Base-by-base conservation (phyloP, 139 green algal species). In the Pseudopediastrum boryanum region DNA sequence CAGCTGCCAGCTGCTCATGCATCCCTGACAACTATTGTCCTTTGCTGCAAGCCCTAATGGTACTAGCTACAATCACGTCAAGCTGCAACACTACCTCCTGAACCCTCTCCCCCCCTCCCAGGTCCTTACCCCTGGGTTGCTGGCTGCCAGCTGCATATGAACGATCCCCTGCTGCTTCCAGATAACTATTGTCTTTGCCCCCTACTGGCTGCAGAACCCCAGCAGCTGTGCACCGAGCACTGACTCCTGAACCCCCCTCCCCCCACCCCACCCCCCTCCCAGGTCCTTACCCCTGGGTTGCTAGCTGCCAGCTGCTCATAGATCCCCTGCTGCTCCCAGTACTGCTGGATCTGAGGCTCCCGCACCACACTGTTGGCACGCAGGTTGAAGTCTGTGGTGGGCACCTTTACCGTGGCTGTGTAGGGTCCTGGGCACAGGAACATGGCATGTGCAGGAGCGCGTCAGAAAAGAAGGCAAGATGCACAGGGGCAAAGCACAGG, bases 291-390 rank as follows among this genome's bases (percentile, higher is more conserved):
- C 80, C 88, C 90, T 0, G 72, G 58, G 42, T 87, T 86, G 62
- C 85, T 85, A 27, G 72, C 27, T 44, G 71, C 65, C 41, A 98
- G 85, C 19, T 68, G 36, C 61, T 97, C 81, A 71, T 98, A 97
- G 0, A 98, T 78, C 1, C 64, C 41, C 13, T 93, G 75, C 66
- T 98, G 84, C 73, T 86, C 77, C 96, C 96, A 99, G 35, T 85
- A 95, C 78, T 85, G 79, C 76, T 99, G 96, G 62, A 99, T 94
- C 82, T 98, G 84, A 1, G 96, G 96, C 89, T 99, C 96, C 0
- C 93, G 86, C 63, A 94, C 85, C 0, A 91, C 82, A 21, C 83
- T 90, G 84, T 99, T 99, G 70, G 95, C 96, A 10, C 96, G 91
- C 90, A 99, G 91, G 84, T 90, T 93, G 85, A 99, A 99, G 21